Percentiles rank a stretch among this genome's conserved stretches.
Evolutionary conservation across 768 basidiomycete genomes (phyloP).

Genomic region (Trametes punicea): DNA sequence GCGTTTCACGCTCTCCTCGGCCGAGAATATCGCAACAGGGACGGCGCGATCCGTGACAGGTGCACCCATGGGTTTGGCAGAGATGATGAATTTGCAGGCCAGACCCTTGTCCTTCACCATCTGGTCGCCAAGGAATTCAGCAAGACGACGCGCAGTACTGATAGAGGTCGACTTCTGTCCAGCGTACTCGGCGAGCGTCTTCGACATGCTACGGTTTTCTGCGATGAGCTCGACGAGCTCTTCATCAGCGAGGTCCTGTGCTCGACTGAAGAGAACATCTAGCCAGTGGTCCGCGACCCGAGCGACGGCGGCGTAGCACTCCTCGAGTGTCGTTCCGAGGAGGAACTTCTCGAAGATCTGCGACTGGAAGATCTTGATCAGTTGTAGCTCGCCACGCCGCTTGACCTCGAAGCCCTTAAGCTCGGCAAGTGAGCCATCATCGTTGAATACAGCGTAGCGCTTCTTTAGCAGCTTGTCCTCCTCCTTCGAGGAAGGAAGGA

Average conservation of each 20-base stretch:
- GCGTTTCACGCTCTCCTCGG: constrained; percentile 87
- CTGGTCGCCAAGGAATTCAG: constrained; percentile 94
- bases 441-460: constrained; percentile 98
- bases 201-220: constrained; percentile 97
- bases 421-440: constrained; percentile 96
- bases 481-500: constrained; percentile 97
- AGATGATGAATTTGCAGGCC: constrained; percentile 98
- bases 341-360: constrained; percentile 98
- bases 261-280: constrained; percentile 87
- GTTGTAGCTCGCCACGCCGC: constrained; percentile 92
- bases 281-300: constrained; percentile 95
- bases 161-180: constrained; percentile 98
- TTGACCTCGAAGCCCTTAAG: constrained; percentile 99
- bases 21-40: constrained; percentile 96
- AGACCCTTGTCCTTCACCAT: constrained; percentile 99
- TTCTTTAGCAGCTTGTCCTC: constrained; percentile 99
- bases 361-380: constrained; percentile 99
- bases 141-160: constrained; percentile 89
- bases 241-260: constrained; percentile 80
- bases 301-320: constrained; percentile 94
- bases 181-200: constrained; percentile 92
- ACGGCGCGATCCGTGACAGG: constrained; percentile 97
- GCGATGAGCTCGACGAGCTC: constrained; percentile 98
- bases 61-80: constrained; percentile 85
- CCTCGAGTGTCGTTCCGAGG: constrained; percentile 87